phyloP scores from a whole-genome alignment of 345 rosid genomes.

The Sonneratia caseolaris region DNA sequence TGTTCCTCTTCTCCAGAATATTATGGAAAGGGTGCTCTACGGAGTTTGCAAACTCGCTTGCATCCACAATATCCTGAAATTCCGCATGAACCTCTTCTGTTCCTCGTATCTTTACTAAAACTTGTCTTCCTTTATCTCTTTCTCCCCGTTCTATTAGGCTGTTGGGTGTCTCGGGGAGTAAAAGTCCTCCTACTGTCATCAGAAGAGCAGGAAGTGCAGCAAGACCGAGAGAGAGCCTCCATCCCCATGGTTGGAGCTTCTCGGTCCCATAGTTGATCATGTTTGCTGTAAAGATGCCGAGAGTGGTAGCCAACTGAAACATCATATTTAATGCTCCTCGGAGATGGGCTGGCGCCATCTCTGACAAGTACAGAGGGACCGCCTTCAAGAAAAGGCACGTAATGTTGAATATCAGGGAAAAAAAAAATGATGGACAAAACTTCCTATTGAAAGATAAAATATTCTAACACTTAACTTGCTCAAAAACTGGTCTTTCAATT shows the following conservation, averaged over 20 bases:
- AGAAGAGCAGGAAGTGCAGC: constrained; percentile 74
- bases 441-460: neutral
- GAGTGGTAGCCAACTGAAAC: constrained; percentile 91
- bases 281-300: constrained; percentile 79
- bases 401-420: neutral
- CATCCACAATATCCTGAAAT: constrained; percentile 78
- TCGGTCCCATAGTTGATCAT: constrained; percentile 88
- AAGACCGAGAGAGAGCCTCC: constrained; percentile 92
- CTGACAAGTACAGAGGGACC: constrained; percentile 79
- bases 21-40: constrained; percentile 80
- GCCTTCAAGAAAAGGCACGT: constrained; percentile 30
- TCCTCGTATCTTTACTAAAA: constrained; percentile 69
- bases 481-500: no score
- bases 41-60: constrained; percentile 75
- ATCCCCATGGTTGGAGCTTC: constrained; percentile 76
- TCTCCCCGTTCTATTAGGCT: constrained; percentile 67
- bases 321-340: constrained; percentile 86
- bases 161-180: constrained; percentile 85
- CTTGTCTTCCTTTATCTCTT: constrained; percentile 44
- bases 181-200: constrained; percentile 71
- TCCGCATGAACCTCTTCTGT: constrained; percentile 61
- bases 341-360: constrained; percentile 91
- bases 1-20: constrained; percentile 56
- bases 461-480: neutral
- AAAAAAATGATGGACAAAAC: neutral